Conservation (phyloP, 2,329 filamentous ascomycete species). For the Aspergillus eucalypticola region DNA sequence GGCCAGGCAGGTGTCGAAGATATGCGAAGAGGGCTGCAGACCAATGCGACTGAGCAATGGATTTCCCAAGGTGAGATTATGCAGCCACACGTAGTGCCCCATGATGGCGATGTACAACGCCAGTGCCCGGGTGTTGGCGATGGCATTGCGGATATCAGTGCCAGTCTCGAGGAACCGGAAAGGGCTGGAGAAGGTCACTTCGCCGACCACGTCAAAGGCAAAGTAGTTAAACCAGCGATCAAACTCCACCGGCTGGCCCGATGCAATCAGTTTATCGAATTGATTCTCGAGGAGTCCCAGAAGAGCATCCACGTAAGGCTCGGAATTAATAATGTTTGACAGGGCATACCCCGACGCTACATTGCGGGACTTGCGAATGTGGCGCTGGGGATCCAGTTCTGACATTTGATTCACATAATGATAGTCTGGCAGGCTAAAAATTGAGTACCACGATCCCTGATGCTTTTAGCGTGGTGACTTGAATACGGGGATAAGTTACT, state of each 20-base stretch:
- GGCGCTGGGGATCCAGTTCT: conserved; percentile 36
- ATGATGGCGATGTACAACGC: conserved; percentile 35
- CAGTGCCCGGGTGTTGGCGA: conserved; percentile 35
- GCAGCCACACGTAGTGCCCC: conserved; percentile 38
- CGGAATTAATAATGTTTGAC: conserved; percentile 34
- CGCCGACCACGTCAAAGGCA: conserved; percentile 40
- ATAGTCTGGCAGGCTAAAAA: conserved; percentile 43
- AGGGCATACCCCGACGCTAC: conserved; percentile 32
- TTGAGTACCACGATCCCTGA: conserved; percentile 41
- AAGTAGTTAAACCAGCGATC: conserved; percentile 45
- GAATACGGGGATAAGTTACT: conserved; percentile 8
- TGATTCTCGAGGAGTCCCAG: conserved; percentile 30
- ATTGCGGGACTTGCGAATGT: conserved; percentile 37
- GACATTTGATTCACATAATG: conserved; percentile 46
- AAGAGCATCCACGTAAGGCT: conserved; percentile 31
- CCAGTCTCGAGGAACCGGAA: conserved; percentile 38
- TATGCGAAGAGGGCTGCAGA: conserved; percentile 38
- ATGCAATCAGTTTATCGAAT: conserved; percentile 28
- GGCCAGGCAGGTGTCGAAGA: conserved; percentile 39
- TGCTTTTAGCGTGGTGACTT: conserved; percentile 15
- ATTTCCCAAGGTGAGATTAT: conserved; percentile 40
- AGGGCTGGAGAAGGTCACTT: conserved; percentile 38
- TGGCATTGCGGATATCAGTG: conserved; percentile 38
- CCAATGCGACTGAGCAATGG: conserved; percentile 39
- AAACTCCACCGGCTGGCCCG: conserved; percentile 35